Evolutionary conservation across 768 basidiomycete species (phyloP).

Genomic region (Pholiota molesta): DNA sequence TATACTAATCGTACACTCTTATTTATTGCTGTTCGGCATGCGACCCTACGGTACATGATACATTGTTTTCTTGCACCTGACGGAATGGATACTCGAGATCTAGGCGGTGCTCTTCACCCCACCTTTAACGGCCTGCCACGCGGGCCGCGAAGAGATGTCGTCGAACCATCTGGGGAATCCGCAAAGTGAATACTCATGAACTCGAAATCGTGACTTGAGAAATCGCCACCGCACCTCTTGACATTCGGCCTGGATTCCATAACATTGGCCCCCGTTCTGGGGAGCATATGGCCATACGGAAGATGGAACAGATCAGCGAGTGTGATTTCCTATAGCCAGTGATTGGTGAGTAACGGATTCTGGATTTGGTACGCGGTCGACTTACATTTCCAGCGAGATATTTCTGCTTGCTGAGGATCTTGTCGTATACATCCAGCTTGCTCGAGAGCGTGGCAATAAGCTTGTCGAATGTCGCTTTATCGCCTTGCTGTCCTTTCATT

Average conservation of each 20-base stretch:
- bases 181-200: neutral
- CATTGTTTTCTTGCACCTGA: too few species aligned
- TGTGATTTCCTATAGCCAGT: constrained; percentile 35
- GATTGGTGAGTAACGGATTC: neutral
- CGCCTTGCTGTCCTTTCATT: constrained; percentile 11
- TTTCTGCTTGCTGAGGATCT: constrained; percentile 52
- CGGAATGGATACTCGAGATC: neutral
- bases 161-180: constrained; percentile 24
- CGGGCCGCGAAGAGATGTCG: constrained; percentile 43
- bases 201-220: neutral
- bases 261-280: constrained; percentile 25
- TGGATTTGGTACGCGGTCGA: neutral
- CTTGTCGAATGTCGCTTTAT: constrained; percentile 31
- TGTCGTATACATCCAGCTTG: constrained; percentile 55
- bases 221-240: neutral
- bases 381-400: constrained; percentile 61
- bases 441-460: constrained; percentile 31
- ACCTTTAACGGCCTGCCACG: constrained; percentile 52
- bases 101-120: constrained; percentile 26
- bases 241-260: constrained; percentile 45
- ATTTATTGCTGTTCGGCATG: too few species aligned
- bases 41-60: too few species aligned
- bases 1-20: too few species aligned
- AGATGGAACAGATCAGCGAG: constrained; percentile 50
- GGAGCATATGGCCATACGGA: constrained; percentile 34